Base-by-base conservation (phyloP, 2,329 filamentous ascomycete species). In the Tolypocladium sp. region DNA sequence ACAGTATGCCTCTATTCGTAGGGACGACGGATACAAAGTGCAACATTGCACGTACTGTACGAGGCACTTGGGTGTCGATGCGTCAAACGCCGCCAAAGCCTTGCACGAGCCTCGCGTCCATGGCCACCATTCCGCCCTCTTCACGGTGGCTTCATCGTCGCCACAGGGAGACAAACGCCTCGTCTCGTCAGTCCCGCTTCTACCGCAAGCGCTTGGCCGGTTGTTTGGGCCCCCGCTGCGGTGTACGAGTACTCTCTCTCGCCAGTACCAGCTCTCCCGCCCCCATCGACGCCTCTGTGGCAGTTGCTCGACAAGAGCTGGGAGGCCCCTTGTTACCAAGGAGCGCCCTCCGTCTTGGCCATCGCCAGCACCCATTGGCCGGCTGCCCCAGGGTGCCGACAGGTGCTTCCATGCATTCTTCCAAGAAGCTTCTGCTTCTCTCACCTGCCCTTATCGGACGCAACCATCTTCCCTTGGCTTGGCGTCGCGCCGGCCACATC, bases 361-460 rank as follows among this genome's bases (percentile, higher is more conserved):
- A 55, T 12, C 22, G 49, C 30, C 27, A n/a, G 2, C 49, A 35
- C 17, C 17, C 49, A 51, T 51, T 17, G 17, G 46, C 17, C 17
- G 9, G 9, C 27, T 15, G 30, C 3, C 3, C 4, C 30, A 37
- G 4, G 52, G 15, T 40, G 42, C 42, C 7, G n/a, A 13, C 25
- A 40, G 10, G 8, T 40, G 53, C 44, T 57, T 57, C 58, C 44
- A 57, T 40, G 35, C n/a, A 58, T n/a, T 57, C 25, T 59, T 59
- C 54, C 52, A 60, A 38, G 53, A 17, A 49, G 41, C 55, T 58
- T 60, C 58, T 37, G 30, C 49, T n/a, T 60, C 55, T 56, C 49
- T 40, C 55, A 60, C 60, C 60, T 60, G 55, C 60, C 60, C 37
- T 22, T 46, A 42, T 53, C 7, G 58, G 60, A 17, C 38, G 53